phyloP scores from a whole-genome alignment of 2,329 filamentous ascomycete species.

The Calonectria henricotiae region DNA sequence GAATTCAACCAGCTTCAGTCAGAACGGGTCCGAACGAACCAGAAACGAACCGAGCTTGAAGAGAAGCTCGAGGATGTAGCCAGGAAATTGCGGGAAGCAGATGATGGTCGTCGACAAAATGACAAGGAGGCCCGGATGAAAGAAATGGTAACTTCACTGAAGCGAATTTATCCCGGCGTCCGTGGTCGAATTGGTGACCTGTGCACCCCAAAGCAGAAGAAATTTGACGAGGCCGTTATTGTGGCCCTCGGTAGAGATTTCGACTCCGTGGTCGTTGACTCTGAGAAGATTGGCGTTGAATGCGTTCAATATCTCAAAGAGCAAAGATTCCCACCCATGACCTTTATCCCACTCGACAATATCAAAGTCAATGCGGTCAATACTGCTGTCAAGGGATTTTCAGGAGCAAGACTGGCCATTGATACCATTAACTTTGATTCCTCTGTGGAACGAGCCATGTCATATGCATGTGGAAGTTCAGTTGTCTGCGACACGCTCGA shows the following conservation, averaged over 20 bases:
- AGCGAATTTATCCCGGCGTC: conserved; percentile 92
- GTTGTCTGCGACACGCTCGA: conserved; percentile 93
- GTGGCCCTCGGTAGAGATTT: conserved; percentile 94
- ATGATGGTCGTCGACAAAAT: conserved; percentile 88
- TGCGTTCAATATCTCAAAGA: conserved; percentile 96
- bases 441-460: conserved; percentile 90
- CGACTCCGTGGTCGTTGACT: conserved; percentile 95
- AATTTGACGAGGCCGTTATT: conserved; percentile 93
- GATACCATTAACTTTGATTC: conserved; percentile 97
- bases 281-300: conserved; percentile 92
- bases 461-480: conserved; percentile 94
- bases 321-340: conserved; percentile 88
- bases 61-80: conserved; percentile 90
- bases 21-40: conserved; percentile 84
- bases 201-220: conserved; percentile 97
- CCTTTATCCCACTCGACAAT: conserved; percentile 96
- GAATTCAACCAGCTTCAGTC: conserved; percentile 90
- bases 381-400: conserved; percentile 90
- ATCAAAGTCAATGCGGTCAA: conserved; percentile 96
- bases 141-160: conserved; percentile 88
- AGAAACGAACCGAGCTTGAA: conserved; percentile 89
- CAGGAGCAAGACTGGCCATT: conserved; percentile 89
- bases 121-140: conserved; percentile 85
- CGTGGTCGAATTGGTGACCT: conserved; percentile 92
- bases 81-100: conserved; percentile 86